These are phyloP conservation scores for Eutrema yunnanense DNA, from an alignment of 345 rosid species.

Conservation along the genomic window DNA sequence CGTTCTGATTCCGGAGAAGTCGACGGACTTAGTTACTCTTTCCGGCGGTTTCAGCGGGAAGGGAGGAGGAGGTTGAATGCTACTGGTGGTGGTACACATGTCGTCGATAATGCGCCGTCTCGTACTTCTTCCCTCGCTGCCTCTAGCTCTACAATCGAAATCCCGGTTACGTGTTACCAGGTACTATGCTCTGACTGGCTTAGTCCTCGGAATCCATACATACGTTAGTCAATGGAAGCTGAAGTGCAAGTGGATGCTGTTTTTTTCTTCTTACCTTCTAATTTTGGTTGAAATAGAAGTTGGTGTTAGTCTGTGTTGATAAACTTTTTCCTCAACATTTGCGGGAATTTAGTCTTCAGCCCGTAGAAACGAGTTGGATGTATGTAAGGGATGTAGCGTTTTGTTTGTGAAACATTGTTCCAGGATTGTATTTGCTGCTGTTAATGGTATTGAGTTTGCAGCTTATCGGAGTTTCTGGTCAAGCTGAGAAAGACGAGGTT, in stretches of 20 bases:
- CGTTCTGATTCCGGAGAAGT: conserved; percentile 15
- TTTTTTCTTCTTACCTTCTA: background rate
- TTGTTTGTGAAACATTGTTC: background rate
- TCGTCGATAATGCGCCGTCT: conserved; percentile 38
- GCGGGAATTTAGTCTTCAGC: background rate
- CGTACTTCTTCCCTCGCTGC: conserved; percentile 27
- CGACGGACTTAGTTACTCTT: conserved; percentile 17
- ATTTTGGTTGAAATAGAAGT: background rate
- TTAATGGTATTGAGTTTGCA: conserved; percentile 29
- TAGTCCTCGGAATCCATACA: background rate
- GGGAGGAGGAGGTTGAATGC: conserved; percentile 28
- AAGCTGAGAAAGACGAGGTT: conserved; percentile 91
- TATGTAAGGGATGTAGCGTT: background rate
- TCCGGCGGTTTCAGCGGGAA: conserved; percentile 8
- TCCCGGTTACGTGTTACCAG: conserved; percentile 78
- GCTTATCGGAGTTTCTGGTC: conserved; percentile 68
- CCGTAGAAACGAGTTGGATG: background rate
- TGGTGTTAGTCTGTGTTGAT: background rate
- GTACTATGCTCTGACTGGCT: conserved; percentile 24
- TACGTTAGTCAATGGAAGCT: background rate
- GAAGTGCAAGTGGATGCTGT: background rate
- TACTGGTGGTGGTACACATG: conserved; percentile 39
- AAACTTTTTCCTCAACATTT: background rate
- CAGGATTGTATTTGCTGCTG: background rate
- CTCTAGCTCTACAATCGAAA: conserved; percentile 36